Evolutionary conservation across 2,329 filamentous ascomycete species (phyloP).

Genomic region (Aspergillus fructus): DNA sequence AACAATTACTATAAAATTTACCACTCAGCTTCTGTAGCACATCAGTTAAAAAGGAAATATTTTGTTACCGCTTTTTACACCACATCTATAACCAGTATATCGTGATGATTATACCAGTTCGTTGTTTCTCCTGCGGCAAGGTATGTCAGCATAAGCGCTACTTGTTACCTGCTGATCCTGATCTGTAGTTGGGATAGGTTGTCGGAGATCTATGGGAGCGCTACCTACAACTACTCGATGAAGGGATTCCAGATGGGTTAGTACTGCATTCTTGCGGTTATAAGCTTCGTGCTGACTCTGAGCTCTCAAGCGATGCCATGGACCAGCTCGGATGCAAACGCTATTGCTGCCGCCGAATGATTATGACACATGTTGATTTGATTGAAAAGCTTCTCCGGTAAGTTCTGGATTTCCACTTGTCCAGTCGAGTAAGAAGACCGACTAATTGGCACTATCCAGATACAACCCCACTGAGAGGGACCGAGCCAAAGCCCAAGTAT

Average conservation of each 20-base stretch:
- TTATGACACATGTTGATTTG: conserved; percentile 98
- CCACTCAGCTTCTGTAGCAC: not conserved
- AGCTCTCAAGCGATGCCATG: conserved; percentile 71
- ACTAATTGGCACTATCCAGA: conserved; percentile 15
- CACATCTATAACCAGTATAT: not conserved
- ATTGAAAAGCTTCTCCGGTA: conserved; percentile 98
- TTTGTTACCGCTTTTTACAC: not conserved
- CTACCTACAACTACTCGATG: conserved; percentile 84
- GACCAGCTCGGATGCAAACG: conserved; percentile 89
- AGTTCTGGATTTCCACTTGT: conserved; percentile 26
- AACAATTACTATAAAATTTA: not conserved
- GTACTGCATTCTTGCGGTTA: conserved; percentile 28
- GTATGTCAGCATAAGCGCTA: conserved; percentile 49
- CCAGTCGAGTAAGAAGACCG: not conserved
- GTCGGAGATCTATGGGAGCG: conserved; percentile 96
- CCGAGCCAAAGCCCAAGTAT: conserved; percentile 20
- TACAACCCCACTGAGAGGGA: conserved; percentile 35
- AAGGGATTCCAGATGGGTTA: conserved; percentile 72
- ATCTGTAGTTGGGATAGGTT: conserved; percentile 60
- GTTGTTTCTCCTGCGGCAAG: conserved; percentile 99
- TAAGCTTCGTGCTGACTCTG: conserved; percentile 9
- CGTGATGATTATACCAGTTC: conserved; percentile 93
- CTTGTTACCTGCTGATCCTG: conserved; percentile 1
- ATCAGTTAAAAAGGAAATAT: not conserved
- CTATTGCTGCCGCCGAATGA: conserved; percentile 98